Conservation (phyloP, 164 flowering plant species). For the Cinnamomum chago region DNA sequence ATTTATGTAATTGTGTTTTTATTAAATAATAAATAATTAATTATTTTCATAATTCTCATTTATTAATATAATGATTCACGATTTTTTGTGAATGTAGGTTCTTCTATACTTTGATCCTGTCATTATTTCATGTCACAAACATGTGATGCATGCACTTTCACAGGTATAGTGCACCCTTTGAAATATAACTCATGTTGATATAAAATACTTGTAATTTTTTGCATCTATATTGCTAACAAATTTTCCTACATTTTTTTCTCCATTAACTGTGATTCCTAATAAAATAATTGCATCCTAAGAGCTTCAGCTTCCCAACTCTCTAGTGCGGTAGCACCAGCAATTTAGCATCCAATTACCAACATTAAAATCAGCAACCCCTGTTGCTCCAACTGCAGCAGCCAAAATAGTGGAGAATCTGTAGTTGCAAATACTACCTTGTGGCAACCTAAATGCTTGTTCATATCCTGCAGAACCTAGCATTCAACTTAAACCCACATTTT, state of each 20-base stretch:
- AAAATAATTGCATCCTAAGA: background rate
- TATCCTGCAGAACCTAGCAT: too few relatives aligned
- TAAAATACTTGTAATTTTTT: background rate
- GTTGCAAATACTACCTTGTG: too few relatives aligned
- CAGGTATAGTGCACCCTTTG: conserved; percentile 44
- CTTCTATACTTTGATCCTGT: conserved; percentile 44
- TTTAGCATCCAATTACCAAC: background rate
- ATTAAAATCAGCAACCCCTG: too few relatives aligned
- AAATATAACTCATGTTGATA: background rate
- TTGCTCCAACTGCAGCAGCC: too few relatives aligned
- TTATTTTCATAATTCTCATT: background rate
- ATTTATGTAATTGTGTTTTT: background rate
- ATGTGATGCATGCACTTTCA: conserved; percentile 48
- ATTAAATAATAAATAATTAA: background rate
- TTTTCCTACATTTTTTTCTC: too few relatives aligned
- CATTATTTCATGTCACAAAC: conserved; percentile 56
- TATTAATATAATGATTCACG: background rate
- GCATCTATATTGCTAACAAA: background rate
- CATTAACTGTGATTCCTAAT: background rate
- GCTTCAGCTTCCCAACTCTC: background rate
- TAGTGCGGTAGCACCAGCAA: background rate
- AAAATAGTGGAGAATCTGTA: too few relatives aligned
- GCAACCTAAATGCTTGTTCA: too few relatives aligned
- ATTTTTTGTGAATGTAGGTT: conserved; percentile 46
- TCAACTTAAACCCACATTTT: too few relatives aligned